Base-by-base conservation (phyloP, 345 rosid species). In the Fremontodendron californicum region DNA sequence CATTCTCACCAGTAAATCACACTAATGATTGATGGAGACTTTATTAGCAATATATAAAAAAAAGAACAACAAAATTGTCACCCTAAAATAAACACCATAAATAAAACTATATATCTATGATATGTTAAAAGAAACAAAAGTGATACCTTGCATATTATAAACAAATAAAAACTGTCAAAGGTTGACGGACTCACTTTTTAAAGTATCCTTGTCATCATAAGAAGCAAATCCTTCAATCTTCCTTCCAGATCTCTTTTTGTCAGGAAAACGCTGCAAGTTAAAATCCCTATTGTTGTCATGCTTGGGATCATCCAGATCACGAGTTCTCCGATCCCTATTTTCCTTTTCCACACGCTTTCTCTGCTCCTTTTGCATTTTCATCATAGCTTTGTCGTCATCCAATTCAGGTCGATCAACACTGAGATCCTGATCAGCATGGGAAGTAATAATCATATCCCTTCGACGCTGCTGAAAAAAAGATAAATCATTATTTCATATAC, bases 321-420 rank as follows among this genome's bases (percentile, higher is more conserved):
- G 90, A 83, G 79, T 88, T 85, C 88, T 88, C 86, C 91, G 82
- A 84, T 92, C 97, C 82, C 93, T 87, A 57, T 40, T 85, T 72
- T 95, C 99, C 89, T 89, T 93, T 69, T 92, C 98, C 13, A 33
- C 76, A 13, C 86, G 92, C 82, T 87, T 92, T 81, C 89, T 89
- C 85, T 86, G 97, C 63, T 93, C 97, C 84, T 87, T 91, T 31
- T 85, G 97, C 86, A 84, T 46, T 81, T 87, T 92, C 57, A 85
- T 55, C 78, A 83, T 82, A 64, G 84, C 49, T 79, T 91, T 93
- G 64, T 90, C 93, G 70, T 90, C 98, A 37, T 92, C 94, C 78
- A 88, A 71, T 76, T 92, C 97, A 37, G 91, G 92, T 78, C 85
- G 87, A 82, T 95, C 97, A 86, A 89, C 92, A 76, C 92, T 91